Evolutionary conservation across 163 green algal species (phyloP), one percentile per base, ranked within the genome.

Genomic region (Scenedesmus sp.): DNA sequence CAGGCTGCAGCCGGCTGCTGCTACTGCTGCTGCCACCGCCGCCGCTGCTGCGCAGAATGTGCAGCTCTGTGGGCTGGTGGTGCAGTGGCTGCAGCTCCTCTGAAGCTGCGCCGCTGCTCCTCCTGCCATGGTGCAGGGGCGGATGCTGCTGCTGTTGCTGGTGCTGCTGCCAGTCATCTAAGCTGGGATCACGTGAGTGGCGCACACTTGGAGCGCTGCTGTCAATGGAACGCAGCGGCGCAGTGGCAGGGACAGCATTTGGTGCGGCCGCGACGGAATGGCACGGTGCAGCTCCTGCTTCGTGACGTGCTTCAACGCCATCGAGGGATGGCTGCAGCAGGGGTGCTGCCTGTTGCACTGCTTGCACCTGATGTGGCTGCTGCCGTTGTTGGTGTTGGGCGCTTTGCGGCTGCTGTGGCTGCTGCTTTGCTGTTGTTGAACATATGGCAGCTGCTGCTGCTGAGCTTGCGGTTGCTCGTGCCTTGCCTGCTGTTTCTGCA

Each of bases 401-500:
- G 18, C 4, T 7, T 5, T 37, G 42, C 68, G 5, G 85, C 18
- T 76, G 16, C 15, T 0, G 49, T 24, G 43, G 88, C 81, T 44
- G 80, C 79, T 73, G 40, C 7, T 5, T 35, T 90, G 42, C 24
- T 59, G 61, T 9, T 84, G 68, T 16, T 53, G n/a, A 35, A 0
- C 30, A 33, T 53, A 30, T 16, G 20, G 49, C 40, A 53, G 22
- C 46, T 22, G 37, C n/a, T 90, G 72, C 46, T 79, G 43, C 10
- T 90, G 70, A 72, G 30, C n/a, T 3, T 59, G 0, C 35, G 33
- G 20, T 33, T 78, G 81, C 3, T 35, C 3, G 18, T 73, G 81
- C 53, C 18, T 44, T 40, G 15, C 10, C 30, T 88, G 81, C 88
- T 79, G 81, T 46, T 83, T 40, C 68, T 89, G 43, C 81, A 81